phyloP scores from a whole-genome alignment of 116 monocot genomes.

The Zostera marina region DNA sequence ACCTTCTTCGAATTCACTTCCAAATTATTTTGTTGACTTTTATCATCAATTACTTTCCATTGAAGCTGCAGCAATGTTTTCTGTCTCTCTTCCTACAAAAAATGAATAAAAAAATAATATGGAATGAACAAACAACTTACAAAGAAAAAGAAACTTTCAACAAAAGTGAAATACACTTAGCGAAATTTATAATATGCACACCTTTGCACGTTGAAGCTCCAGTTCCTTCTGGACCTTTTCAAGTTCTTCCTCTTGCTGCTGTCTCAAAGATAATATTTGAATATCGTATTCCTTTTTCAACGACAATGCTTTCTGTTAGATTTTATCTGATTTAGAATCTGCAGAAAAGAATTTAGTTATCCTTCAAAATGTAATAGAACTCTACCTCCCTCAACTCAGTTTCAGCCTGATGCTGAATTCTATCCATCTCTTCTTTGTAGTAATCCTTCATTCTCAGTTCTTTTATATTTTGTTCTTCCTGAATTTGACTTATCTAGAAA shows the following conservation, averaged over 20 bases:
- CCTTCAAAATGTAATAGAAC: neutral
- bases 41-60: conserved; percentile 96
- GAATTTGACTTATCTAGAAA: conserved; percentile 64
- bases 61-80: conserved; percentile 73
- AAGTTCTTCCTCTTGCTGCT: conserved; percentile 73
- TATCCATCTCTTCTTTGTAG: conserved; percentile 69
- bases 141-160: neutral
- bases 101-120: neutral
- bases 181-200: conserved; percentile 20
- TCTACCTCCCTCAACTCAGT: conserved; percentile 89
- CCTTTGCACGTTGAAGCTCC: conserved; percentile 78
- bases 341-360: neutral
- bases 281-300: conserved; percentile 91
- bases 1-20: conserved; percentile 93
- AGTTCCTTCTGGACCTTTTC: conserved; percentile 67
- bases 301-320: conserved; percentile 42
- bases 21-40: conserved; percentile 68
- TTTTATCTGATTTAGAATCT: conserved; percentile 7
- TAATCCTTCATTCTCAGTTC: conserved; percentile 40
- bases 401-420: conserved; percentile 59
- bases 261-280: conserved; percentile 63
- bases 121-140: neutral
- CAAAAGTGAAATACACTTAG: neutral
- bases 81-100: conserved; percentile 80
- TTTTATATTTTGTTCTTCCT: conserved; percentile 54